phyloP scores from a whole-genome alignment of 495 filamentous ascomycete species.

The Letharia columbiana region DNA sequence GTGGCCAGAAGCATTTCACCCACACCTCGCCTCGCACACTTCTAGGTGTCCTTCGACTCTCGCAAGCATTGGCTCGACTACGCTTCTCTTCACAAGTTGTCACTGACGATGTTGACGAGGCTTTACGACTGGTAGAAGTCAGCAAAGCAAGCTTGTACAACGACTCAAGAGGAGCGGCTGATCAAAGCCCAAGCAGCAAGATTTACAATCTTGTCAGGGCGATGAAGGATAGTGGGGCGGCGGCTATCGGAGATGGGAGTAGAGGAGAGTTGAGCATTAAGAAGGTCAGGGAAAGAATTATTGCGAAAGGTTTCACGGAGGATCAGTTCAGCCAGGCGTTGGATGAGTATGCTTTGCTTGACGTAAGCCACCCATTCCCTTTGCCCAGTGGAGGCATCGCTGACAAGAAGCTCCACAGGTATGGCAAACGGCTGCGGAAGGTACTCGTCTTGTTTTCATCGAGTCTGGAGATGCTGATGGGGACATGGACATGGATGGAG shows the following conservation, averaged over 20 bases:
- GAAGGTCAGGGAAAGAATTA: conserved; percentile 77
- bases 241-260: conserved; percentile 59
- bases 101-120: conserved; percentile 92
- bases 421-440: conserved; percentile 88
- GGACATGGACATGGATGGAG: conserved; percentile 36
- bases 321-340: conserved; percentile 80
- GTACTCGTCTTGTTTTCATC: conserved; percentile 77
- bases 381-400: conserved; percentile 24
- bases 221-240: conserved; percentile 74
- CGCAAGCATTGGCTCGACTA: conserved; percentile 90
- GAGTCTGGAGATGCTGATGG: conserved; percentile 42
- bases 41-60: conserved; percentile 82
- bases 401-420: conserved; percentile 47
- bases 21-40: conserved; percentile 90
- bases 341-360: conserved; percentile 77
- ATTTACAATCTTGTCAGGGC: conserved; percentile 89
- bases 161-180: conserved; percentile 50
- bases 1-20: conserved; percentile 77
- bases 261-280: conserved; percentile 75
- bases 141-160: conserved; percentile 79
- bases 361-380: conserved; percentile 54
- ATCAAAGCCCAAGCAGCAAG: conserved; percentile 75
- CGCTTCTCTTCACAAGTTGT: conserved; percentile 76
- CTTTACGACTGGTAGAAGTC: conserved; percentile 79
- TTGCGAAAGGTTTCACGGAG: conserved; percentile 94